Percentiles rank a stretch among this genome's conserved stretches.
phyloP scores from a whole-genome alignment of 148 eudicot species.

The Rhododendron molle region DNA sequence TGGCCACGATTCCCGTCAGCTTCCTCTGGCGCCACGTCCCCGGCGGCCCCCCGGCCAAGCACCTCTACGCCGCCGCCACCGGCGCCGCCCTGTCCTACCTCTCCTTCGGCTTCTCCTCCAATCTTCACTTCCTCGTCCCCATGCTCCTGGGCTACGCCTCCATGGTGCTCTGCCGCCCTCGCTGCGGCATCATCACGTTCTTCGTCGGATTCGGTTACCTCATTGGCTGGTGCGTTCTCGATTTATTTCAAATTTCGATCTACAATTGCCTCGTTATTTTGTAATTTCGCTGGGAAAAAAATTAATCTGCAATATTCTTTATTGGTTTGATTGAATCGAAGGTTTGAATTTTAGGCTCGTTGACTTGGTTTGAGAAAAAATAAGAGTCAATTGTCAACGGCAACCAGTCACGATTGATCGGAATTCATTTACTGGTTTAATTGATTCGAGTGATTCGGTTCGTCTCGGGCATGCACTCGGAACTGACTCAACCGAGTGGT shows the following conservation, averaged over 20 bases:
- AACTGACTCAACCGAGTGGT: background rate
- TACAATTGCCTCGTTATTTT: conserved; percentile 4
- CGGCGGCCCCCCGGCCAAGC: conserved; percentile 51
- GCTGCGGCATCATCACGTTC: conserved; percentile 78
- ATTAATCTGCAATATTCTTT: background rate
- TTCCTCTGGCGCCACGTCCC: conserved; percentile 67
- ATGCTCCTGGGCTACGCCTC: conserved; percentile 66
- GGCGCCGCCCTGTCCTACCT: conserved; percentile 69
- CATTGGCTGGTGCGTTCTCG: conserved; percentile 49
- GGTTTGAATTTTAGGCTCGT: background rate
- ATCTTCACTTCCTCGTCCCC: conserved; percentile 77
- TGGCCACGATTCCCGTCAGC: conserved; percentile 78
- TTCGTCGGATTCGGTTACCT: conserved; percentile 71
- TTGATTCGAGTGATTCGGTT: background rate
- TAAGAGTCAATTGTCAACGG: background rate
- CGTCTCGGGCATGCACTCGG: background rate
- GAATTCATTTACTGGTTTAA: background rate
- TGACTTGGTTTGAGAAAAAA: background rate
- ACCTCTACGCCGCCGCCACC: conserved; percentile 60
- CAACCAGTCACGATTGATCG: background rate
- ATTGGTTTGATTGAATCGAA: background rate
- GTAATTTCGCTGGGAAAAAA: background rate
- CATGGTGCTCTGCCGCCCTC: conserved; percentile 55
- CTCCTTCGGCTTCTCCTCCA: conserved; percentile 82
- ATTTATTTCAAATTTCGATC: conserved; percentile 4